Evolutionary conservation across 495 filamentous ascomycete species (phyloP), one percentile per base, ranked within the genome.

Genomic region (Talaromyces wortmannii): DNA sequence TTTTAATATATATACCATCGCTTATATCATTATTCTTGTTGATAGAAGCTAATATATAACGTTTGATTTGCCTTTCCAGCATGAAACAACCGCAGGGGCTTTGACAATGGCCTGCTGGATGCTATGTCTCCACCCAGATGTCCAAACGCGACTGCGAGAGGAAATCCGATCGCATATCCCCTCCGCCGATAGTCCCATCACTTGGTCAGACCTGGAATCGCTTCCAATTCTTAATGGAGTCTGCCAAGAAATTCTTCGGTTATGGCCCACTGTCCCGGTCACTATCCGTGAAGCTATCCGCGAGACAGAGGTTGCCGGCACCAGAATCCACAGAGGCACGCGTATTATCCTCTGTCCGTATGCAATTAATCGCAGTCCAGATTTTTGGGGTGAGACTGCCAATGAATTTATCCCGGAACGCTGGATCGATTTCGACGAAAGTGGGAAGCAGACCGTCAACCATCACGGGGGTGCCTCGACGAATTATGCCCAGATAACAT

Each of bases 21-120:
- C 13, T 45, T 30, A 29, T 32, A 36, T 42, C 47, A 16, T 23
- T 12, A 51, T 32, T 47, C n/a, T 17, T 15, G 50, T 5, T 2
- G 30, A 49, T 52, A 47, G 32, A 52, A 15, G 36, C 36, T 40
- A 13, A 10, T 5, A 40, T 5, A 10, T 10, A 40, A 8, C 5
- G 2, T 5, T 40, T 13, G 8, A 5, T 10, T 40, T 40, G 1
- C 5, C 13, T 40, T 13, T 13, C 36, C 36, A 61, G 71, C 78
- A 81, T 52, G 79, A 81, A 69, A 81, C 79, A 18, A 80, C 78
- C 1, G 76, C 78, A 43, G 68, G 67, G 18, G 76, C 79, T 33
- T 61, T 83, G 6, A 77, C 77, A 31, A 81, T 77, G 75, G 67
- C 74, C 16, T 70, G 71, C 44, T 78, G 77, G 55, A 73, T 83